These are phyloP conservation scores for Acorus calamus DNA, from an alignment of 106 monocot genomes.

Conservation along the genomic window DNA sequence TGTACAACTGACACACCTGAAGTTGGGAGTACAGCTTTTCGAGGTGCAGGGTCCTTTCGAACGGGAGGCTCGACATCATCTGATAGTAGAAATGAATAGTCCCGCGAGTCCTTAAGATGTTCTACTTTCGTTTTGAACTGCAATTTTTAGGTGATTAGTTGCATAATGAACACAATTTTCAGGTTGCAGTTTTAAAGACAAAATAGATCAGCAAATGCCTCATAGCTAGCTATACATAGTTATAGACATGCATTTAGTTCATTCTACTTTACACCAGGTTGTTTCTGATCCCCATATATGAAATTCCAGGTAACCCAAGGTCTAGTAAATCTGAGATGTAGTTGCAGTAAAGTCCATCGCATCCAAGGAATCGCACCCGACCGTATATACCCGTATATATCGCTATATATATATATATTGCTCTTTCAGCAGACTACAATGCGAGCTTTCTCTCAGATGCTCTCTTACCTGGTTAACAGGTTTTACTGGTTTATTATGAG, in stretches of 20 bases:
- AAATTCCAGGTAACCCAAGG: too few species aligned
- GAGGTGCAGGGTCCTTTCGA: constrained; percentile 21
- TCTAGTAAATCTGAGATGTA: too few species aligned
- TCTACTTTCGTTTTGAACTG: constrained; percentile 73
- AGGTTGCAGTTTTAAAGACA: neutral
- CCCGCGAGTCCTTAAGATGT: constrained; percentile 68
- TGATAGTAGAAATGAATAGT: constrained; percentile 82
- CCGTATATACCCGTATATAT: too few species aligned
- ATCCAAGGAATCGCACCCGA: neutral
- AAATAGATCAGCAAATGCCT: too few species aligned
- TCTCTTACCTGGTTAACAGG: constrained; percentile 51
- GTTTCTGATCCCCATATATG: too few species aligned
- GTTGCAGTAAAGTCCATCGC: too few species aligned
- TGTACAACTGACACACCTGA: constrained; percentile 29
- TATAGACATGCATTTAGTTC: too few species aligned
- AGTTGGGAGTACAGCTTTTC: constrained; percentile 8
- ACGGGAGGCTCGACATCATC: constrained; percentile 81
- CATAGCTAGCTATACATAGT: too few species aligned
- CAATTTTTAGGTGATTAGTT: constrained; percentile 2
- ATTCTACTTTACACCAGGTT: too few species aligned
- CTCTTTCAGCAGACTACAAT: neutral
- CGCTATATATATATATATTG: too few species aligned
- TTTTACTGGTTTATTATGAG: constrained; percentile 20
- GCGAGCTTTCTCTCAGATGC: neutral
- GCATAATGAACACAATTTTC: too few species aligned